A percentile compares a stretch with the other conserved stretches of the same genome.
These are phyloP conservation scores for Aspergillus bertholletiae DNA, from an alignment of 495 filamentous ascomycete genomes.

Conservation along the genomic window DNA sequence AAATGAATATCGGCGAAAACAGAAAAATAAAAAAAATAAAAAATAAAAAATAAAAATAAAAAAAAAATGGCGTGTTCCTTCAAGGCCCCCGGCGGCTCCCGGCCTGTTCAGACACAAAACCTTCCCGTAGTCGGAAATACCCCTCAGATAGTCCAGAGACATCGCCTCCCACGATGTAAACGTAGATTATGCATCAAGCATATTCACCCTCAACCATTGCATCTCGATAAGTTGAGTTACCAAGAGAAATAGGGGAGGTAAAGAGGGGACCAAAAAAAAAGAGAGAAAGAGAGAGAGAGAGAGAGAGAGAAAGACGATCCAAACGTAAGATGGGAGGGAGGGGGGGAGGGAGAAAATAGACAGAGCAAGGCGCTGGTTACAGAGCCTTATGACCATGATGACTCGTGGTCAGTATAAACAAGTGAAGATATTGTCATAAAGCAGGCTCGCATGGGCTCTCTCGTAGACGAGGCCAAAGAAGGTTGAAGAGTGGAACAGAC, in stretches of 20 bases:
- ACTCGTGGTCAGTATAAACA: constrained; percentile 22
- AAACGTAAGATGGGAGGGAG: too few relatives aligned
- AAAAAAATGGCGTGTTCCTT: constrained; percentile 12
- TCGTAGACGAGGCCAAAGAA: not conserved
- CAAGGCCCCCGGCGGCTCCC: constrained; percentile 11
- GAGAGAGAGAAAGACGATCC: constrained; percentile 1
- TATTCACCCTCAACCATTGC: constrained; percentile 15
- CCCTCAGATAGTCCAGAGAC: constrained; percentile 18
- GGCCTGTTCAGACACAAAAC: constrained; percentile 15
- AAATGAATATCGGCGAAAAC: constrained; percentile 3
- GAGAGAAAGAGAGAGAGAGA: not conserved
- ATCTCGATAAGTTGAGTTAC: constrained; percentile 10
- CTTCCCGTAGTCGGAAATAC: constrained; percentile 20
- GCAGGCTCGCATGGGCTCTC: constrained; percentile 16
- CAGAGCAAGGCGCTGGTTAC: constrained; percentile 2
- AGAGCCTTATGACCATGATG: constrained; percentile 9
- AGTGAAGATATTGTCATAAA: constrained; percentile 15
- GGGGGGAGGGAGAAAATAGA: not conserved
- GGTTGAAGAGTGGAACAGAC: not conserved
- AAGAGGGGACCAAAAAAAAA: not conserved
- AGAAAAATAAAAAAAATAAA: constrained; percentile 19
- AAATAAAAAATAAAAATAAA: too few relatives aligned
- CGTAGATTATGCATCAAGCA: constrained; percentile 24
- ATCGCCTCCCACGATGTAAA: constrained; percentile 11
- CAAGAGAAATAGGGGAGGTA: constrained; percentile 5